Evolutionary conservation across 306 rosid species (phyloP).

Genomic region (Trifolium repens): DNA sequence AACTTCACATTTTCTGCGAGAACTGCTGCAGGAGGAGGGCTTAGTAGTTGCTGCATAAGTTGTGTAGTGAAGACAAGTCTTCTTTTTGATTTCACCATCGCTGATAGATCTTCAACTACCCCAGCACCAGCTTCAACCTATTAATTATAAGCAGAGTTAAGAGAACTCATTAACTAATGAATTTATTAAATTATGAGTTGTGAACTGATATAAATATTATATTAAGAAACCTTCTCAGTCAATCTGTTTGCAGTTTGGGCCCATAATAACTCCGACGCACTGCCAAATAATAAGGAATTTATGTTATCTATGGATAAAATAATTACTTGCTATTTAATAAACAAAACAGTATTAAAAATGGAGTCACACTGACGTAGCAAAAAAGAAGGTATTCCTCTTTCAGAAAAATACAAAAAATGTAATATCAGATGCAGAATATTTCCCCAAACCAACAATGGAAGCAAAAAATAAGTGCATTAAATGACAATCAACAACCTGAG

Average conservation of each 20-base stretch:
- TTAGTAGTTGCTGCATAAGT: slow-evolving; percentile 83
- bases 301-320: slow-evolving; percentile 4
- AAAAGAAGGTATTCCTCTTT: slow-evolving; percentile 3
- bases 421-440: slow-evolving; percentile 23
- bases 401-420: slow-evolving; percentile 9
- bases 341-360: slow-evolving; percentile 19
- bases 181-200: slow-evolving; percentile 15
- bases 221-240: slow-evolving; percentile 73
- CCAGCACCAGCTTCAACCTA: slow-evolving; percentile 75
- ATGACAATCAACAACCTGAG: slow-evolving; percentile 63
- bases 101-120: slow-evolving; percentile 56
- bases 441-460: slow-evolving; percentile 20
- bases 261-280: slow-evolving; percentile 81
- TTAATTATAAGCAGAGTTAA: slow-evolving; percentile 38
- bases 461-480: slow-evolving; percentile 14
- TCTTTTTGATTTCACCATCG: slow-evolving; percentile 59
- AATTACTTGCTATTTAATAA: not conserved
- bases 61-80: slow-evolving; percentile 82
- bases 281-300: slow-evolving; percentile 49
- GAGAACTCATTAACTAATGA: slow-evolving; percentile 36
- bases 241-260: slow-evolving; percentile 68
- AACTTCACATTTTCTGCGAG: slow-evolving; percentile 65
- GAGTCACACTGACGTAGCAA: not conserved
- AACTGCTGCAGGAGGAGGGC: slow-evolving; percentile 65
- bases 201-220: slow-evolving; percentile 28